Evolutionary conservation across 495 filamentous ascomycete genomes (phyloP).

Genomic region (Articulospora tetracladia): DNA sequence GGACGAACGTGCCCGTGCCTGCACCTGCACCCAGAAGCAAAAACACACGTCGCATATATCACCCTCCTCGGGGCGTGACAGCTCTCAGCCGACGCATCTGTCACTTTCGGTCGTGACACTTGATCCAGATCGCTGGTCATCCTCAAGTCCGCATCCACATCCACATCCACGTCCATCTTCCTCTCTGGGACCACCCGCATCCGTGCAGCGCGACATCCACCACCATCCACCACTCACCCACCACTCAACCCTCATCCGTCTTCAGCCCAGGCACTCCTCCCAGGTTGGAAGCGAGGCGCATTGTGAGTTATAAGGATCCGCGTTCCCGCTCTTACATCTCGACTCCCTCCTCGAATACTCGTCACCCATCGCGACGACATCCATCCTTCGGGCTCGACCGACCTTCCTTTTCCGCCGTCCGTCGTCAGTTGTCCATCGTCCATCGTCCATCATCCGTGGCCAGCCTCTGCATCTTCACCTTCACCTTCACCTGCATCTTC

Average conservation of each 20-base stretch:
- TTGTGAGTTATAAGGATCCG: neutral
- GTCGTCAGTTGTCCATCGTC: no score
- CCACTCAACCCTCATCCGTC: slow-evolving; percentile 1
- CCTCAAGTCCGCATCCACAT: neutral
- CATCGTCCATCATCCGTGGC: no score
- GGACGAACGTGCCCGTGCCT: neutral
- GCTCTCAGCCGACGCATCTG: neutral
- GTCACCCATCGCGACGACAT: no score
- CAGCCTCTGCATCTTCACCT: no score
- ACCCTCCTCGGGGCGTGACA: neutral
- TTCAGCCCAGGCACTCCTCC: neutral
- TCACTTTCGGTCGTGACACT: neutral
- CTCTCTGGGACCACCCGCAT: no score
- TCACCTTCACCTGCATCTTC: no score
- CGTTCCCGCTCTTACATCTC: neutral
- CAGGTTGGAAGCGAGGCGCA: slow-evolving; percentile 1
- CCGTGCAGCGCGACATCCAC: no score
- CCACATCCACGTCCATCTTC: no score
- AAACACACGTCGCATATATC: neutral
- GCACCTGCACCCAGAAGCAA: neutral
- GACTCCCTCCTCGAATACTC: neutral
- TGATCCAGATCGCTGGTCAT: neutral
- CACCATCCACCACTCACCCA: neutral
- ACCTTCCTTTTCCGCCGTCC: no score
- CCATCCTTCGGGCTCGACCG: no score